Base-by-base conservation (phyloP, 768 basidiomycete species). In the Tylopilus balloui region DNA sequence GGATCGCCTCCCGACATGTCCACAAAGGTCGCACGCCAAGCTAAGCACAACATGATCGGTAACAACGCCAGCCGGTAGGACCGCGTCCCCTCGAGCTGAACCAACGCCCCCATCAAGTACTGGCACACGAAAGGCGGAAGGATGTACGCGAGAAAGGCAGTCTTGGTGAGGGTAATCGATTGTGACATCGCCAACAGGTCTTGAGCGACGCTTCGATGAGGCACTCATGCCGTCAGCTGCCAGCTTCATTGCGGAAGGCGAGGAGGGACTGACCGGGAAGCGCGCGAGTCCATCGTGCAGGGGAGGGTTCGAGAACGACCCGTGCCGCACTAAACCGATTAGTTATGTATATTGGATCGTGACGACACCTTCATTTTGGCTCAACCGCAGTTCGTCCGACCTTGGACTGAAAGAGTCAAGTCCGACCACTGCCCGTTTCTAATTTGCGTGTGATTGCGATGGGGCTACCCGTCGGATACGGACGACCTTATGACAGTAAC, bases 101-200 rank as follows among this genome's bases (percentile, higher is more conserved):
- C 78, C 28, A 84, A 71, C n/a, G 79, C 64, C 8, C 78, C 81
- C 41, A 77, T 75, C 31, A 63, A 56, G 65, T 78, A 80, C 58
- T 81, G 80, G 49, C 66, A 67, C 15, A 73, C 49, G 0, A 80
- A 36, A 8, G 74, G 67, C 6, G 76, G 78, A 8, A 76, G 49
- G 36, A 81, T 49, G 47, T 72, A 66, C 13, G 62, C 62, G 3
- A 57, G 28, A 65, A 55, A 57, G 70, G 71, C 14, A 59, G 47
- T 6, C 6, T n/a, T 42, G 6, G 57, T 55, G 25, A 59, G 49
- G 35, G 8, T 27, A 5, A 50, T 14, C 29, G 46, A 50, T 3
- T 43, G 36, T 8, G 60, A 46, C 23, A 11, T 24, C 10, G 50
- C 42, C 28, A 57, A 37, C 8, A 59, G 7, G 31, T 27, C 42